Conservation (phyloP, 2,329 filamentous ascomycete genomes). For the Aspergillus pseudoviridinutans region DNA sequence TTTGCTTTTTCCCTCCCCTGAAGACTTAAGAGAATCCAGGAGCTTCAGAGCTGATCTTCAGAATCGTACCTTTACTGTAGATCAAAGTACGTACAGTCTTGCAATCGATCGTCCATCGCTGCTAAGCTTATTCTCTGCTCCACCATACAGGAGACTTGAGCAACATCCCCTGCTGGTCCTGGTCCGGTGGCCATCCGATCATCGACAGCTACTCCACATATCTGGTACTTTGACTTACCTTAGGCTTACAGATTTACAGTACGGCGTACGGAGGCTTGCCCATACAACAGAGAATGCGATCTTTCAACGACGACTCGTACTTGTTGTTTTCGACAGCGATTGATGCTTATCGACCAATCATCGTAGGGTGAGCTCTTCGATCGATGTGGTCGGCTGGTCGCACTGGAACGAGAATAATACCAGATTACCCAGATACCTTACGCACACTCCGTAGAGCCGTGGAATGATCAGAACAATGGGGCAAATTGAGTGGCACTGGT, state of each 20-base stretch:
- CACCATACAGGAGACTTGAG: slow-evolving; percentile 15
- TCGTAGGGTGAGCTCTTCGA: not conserved
- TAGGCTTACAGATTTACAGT: too few relatives aligned
- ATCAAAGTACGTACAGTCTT: slow-evolving; percentile 4
- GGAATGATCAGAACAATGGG: not conserved
- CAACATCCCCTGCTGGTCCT: slow-evolving; percentile 9
- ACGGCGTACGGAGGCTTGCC: too few relatives aligned
- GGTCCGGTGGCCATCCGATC: slow-evolving; percentile 6
- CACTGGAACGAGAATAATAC: too few relatives aligned
- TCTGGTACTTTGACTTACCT: too few relatives aligned
- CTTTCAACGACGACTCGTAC: too few relatives aligned
- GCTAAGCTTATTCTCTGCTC: slow-evolving; percentile 20
- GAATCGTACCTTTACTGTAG: not conserved
- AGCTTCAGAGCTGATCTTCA: too few relatives aligned
- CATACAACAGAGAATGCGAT: too few relatives aligned
- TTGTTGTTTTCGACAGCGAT: not conserved
- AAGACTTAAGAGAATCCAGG: too few relatives aligned
- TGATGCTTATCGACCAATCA: not conserved
- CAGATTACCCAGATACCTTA: too few relatives aligned
- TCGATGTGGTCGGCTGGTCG: not conserved
- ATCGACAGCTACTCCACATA: slow-evolving; percentile 8
- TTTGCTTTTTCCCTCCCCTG: not conserved
- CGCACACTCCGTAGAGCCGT: not conserved
- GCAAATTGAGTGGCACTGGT: not conserved
- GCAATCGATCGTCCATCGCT: slow-evolving; percentile 11